A percentile compares a stretch with the other conserved stretches of the same genome.
phyloP scores from a whole-genome alignment of 352 stramenopile species.

The Thraustochytrium striatum region DNA sequence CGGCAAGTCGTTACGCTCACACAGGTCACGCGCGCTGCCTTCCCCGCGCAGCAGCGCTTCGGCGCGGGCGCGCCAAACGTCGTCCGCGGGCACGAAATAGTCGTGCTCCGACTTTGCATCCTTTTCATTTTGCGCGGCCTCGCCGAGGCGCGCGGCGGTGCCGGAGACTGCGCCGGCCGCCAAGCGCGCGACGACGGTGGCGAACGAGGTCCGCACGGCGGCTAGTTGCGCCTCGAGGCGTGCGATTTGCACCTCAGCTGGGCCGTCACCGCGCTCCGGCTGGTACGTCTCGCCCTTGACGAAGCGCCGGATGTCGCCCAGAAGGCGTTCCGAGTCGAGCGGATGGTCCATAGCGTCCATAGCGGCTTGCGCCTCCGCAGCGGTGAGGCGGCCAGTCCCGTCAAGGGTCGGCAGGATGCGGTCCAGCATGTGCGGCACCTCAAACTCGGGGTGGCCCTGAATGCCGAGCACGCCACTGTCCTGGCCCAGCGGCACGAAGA shows the following conservation, averaged over 20 bases:
- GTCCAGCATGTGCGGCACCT: conserved; percentile 7
- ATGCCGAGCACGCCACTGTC: conserved; percentile 2
- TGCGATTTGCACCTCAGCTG: too few relatives aligned
- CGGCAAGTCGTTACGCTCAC: neutral
- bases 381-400: neutral
- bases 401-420: conserved; percentile 16
- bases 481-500: neutral
- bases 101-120: too few relatives aligned
- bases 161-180: too few relatives aligned
- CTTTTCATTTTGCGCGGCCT: neutral
- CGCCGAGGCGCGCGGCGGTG: too few relatives aligned
- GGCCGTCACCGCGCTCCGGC: too few relatives aligned
- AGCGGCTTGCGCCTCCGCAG: neutral
- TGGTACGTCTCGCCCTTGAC: neutral
- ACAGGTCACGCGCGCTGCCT: neutral
- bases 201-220: too few relatives aligned
- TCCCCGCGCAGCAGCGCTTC: conserved; percentile 23
- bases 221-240: too few relatives aligned
- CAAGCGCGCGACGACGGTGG: too few relatives aligned
- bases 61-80: neutral
- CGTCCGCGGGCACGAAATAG: too few relatives aligned
- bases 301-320: neutral
- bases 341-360: conserved; percentile 2
- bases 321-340: neutral
- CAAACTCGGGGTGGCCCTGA: conserved; percentile 18